These are phyloP conservation scores for Fraxinus platypoda DNA, from an alignment of 305 asterid species.

Conservation along the genomic window DNA sequence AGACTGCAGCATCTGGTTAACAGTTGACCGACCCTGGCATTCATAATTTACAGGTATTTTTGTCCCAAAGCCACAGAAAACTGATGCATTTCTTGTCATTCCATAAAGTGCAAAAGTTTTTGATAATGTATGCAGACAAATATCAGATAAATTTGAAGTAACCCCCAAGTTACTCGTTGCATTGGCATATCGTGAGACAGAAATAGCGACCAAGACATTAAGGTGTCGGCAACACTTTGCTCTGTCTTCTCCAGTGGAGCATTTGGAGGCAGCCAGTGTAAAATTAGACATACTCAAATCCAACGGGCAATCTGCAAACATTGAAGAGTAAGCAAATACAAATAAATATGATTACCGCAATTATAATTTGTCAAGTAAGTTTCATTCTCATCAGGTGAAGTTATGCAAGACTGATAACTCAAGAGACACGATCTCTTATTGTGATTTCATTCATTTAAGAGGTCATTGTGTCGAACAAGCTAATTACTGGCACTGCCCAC, in stretches of 20 bases:
- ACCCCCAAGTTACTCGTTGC: conserved; percentile 70
- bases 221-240: conserved; percentile 89
- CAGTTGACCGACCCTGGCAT: conserved; percentile 77
- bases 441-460: neutral
- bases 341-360: neutral
- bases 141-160: conserved; percentile 44
- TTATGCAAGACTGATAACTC: neutral
- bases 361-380: neutral
- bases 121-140: conserved; percentile 62
- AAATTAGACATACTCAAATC: conserved; percentile 72
- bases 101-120: conserved; percentile 70
- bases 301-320: conserved; percentile 80
- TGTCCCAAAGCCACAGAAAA: conserved; percentile 82
- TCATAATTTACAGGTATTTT: conserved; percentile 78
- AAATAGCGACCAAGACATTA: conserved; percentile 76
- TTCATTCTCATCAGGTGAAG: neutral
- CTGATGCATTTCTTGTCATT: conserved; percentile 58
- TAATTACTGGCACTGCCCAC: neutral
- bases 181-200: conserved; percentile 79
- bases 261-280: conserved; percentile 69
- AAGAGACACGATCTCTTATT: neutral
- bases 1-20: conserved; percentile 69
- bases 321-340: conserved; percentile 8
- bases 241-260: conserved; percentile 64
- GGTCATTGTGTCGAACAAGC: neutral